Evolutionary conservation across 345 rosid genomes (phyloP).

Genomic region (Raphanus raphanistrum): DNA sequence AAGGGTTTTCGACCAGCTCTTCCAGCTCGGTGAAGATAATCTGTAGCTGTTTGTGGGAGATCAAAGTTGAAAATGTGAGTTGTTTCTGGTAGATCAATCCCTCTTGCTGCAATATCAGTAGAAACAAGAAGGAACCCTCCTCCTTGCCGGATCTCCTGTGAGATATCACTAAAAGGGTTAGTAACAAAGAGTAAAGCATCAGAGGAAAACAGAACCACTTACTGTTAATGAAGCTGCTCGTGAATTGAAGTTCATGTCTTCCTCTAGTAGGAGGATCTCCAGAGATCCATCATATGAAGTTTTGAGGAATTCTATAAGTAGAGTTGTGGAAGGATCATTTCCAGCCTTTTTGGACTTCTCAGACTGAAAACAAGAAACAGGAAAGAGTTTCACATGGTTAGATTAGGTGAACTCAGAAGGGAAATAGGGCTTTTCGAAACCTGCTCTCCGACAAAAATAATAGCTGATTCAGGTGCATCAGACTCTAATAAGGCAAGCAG

Average conservation of each 20-base stretch:
- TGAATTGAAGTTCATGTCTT: slow-evolving; percentile 82
- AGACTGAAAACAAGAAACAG: slow-evolving; percentile 50
- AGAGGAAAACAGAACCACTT: slow-evolving; percentile 32
- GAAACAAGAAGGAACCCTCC: slow-evolving; percentile 83
- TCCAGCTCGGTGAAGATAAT: slow-evolving; percentile 92
- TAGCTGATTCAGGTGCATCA: slow-evolving; percentile 68
- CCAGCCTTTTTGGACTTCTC: slow-evolving; percentile 91
- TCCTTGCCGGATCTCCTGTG: slow-evolving; percentile 76
- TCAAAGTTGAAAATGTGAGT: slow-evolving; percentile 91
- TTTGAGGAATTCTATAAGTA: slow-evolving; percentile 61
- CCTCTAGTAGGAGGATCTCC: slow-evolving; percentile 68
- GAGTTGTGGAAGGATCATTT: slow-evolving; percentile 60
- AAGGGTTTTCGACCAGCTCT: slow-evolving; percentile 92
- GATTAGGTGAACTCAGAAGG: slow-evolving; percentile 4
- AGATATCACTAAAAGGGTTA: slow-evolving; percentile 4
- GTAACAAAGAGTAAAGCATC: slow-evolving; percentile 11
- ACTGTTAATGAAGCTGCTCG: slow-evolving; percentile 81
- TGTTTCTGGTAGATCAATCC: slow-evolving; percentile 87
- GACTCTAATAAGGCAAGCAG: slow-evolving; percentile 58
- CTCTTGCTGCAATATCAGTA: slow-evolving; percentile 91
- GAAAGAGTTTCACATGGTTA: slow-evolving; percentile 17
- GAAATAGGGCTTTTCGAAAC: slow-evolving; percentile 35
- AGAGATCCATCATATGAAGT: slow-evolving; percentile 52
- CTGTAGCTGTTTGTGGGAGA: slow-evolving; percentile 74
- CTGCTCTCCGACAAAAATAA: slow-evolving; percentile 88